A percentile compares a stretch with the other conserved stretches of the same genome.
Evolutionary conservation across 2,329 filamentous ascomycete genomes (phyloP).

Genomic region (Gnomoniopsis sp.): DNA sequence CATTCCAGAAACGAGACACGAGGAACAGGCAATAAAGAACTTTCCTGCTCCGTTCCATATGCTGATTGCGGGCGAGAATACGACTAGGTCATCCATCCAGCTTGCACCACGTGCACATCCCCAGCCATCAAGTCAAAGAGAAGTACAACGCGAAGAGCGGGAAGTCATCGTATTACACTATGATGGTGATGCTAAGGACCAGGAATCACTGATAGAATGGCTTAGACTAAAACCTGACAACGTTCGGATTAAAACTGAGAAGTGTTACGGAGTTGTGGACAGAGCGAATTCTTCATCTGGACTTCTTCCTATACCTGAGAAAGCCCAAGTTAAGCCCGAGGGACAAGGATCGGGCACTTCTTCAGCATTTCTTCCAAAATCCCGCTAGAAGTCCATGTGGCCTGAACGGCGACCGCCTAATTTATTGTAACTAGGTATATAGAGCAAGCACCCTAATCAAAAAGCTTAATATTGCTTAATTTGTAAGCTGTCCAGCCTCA

Average conservation of each 20-base stretch:
- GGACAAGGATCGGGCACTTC: too few species aligned
- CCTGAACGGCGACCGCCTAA: too few species aligned
- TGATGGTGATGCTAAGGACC: slow-evolving; percentile 47
- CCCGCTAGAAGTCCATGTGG: too few species aligned
- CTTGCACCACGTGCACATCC: slow-evolving; percentile 44
- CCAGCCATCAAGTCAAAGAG: slow-evolving; percentile 29
- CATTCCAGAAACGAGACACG: slow-evolving; percentile 46
- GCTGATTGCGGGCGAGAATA: slow-evolving; percentile 51
- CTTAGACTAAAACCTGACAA: slow-evolving; percentile 56
- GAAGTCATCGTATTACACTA: slow-evolving; percentile 43
- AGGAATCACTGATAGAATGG: slow-evolving; percentile 57
- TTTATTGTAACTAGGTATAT: too few species aligned
- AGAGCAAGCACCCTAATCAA: too few species aligned
- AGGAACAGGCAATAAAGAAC: slow-evolving; percentile 43
- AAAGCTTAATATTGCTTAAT: neutral
- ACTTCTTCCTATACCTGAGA: too few species aligned
- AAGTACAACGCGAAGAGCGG: slow-evolving; percentile 32
- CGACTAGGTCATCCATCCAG: slow-evolving; percentile 52
- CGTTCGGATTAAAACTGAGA: slow-evolving; percentile 54
- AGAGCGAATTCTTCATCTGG: too few species aligned
- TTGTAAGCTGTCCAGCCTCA: neutral
- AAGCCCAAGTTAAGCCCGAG: too few species aligned
- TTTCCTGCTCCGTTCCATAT: slow-evolving; percentile 54
- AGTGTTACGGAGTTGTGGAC: slow-evolving; percentile 31
- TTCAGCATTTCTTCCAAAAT: too few species aligned